Percentiles rank a stretch among this genome's conserved stretches.
These are phyloP conservation scores for Termitomyces titanicus DNA, from an alignment of 768 basidiomycete genomes.

Conservation along the genomic window DNA sequence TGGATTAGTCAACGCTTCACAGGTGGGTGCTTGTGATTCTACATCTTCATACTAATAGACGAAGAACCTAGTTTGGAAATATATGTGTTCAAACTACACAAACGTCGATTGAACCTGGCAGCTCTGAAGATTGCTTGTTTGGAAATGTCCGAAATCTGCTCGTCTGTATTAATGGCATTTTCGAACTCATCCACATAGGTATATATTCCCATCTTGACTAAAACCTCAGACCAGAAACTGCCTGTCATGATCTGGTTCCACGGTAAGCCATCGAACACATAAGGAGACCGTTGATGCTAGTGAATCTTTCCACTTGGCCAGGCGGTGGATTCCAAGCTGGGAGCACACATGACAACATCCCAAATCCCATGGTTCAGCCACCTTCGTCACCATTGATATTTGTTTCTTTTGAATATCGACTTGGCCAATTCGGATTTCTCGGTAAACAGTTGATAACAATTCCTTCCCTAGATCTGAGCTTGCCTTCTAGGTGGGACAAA, in stretches of 20 bases:
- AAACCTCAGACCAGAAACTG: slow-evolving; percentile 19
- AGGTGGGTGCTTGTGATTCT: slow-evolving; percentile 17
- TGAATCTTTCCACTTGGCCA: slow-evolving; percentile 8
- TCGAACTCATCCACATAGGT: slow-evolving; percentile 19
- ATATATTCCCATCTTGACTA: slow-evolving; percentile 25
- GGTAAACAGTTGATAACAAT: slow-evolving; percentile 18
- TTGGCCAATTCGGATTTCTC: slow-evolving; percentile 39
- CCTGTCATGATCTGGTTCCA: slow-evolving; percentile 42
- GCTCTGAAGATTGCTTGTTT: slow-evolving; percentile 41
- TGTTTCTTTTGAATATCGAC: slow-evolving; percentile 38
- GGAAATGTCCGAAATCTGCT: slow-evolving; percentile 28
- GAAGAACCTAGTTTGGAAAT: slow-evolving; percentile 27
- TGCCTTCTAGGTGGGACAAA: slow-evolving; percentile 27
- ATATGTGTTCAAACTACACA: slow-evolving; percentile 32
- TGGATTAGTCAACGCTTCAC: slow-evolving; percentile 32
- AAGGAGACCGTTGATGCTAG: neutral
- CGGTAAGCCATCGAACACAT: slow-evolving; percentile 19
- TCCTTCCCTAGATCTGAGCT: neutral
- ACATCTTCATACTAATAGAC: neutral
- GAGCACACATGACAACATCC: slow-evolving; percentile 25
- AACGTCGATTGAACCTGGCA: slow-evolving; percentile 21
- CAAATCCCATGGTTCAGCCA: slow-evolving; percentile 27
- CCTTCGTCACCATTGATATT: slow-evolving; percentile 34
- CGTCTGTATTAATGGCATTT: neutral
- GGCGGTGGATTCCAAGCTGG: slow-evolving; percentile 40